Conservation (phyloP, 495 filamentous ascomycete species). For the Penicillium paradoxum region DNA sequence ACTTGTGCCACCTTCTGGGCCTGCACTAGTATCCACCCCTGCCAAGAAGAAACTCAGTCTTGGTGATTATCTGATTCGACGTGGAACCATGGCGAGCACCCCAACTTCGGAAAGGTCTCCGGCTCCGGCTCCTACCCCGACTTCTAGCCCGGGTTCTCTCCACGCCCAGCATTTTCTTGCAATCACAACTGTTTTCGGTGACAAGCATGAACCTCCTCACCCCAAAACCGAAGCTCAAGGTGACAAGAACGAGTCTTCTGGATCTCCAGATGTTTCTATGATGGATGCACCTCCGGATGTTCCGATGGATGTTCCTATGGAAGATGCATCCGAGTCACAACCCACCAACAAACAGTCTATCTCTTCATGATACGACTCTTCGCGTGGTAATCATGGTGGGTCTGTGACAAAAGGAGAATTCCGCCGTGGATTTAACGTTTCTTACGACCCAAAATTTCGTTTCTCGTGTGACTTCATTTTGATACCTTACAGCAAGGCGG, state of each 20-base stretch:
- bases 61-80: constrained; percentile 58
- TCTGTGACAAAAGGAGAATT: constrained; percentile 9
- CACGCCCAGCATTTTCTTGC: background rate
- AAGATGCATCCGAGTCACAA: constrained; percentile 27
- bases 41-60: constrained; percentile 62
- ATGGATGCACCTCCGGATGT: background rate
- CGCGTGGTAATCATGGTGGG: constrained; percentile 14
- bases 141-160: background rate
- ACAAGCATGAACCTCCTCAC: constrained; percentile 3
- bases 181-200: background rate
- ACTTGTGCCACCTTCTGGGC: constrained; percentile 19
- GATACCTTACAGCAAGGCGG: constrained; percentile 11
- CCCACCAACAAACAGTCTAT: constrained; percentile 27
- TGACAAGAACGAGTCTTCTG: constrained; percentile 17
- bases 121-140: constrained; percentile 19
- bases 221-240: constrained; percentile 13
- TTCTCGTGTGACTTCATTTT: constrained; percentile 23
- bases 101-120: constrained; percentile 40
- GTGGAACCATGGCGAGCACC: constrained; percentile 37
- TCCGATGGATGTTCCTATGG: constrained; percentile 27
- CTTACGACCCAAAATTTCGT: constrained; percentile 26
- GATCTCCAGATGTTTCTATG: constrained; percentile 18
- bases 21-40: constrained; percentile 50
- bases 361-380: constrained; percentile 18
- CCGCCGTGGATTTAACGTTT: constrained; percentile 21